Evolutionary conservation across 495 filamentous ascomycete genomes (phyloP), one percentile per base, ranked within the genome.

Genomic region (Talaromyces wortmannii): DNA sequence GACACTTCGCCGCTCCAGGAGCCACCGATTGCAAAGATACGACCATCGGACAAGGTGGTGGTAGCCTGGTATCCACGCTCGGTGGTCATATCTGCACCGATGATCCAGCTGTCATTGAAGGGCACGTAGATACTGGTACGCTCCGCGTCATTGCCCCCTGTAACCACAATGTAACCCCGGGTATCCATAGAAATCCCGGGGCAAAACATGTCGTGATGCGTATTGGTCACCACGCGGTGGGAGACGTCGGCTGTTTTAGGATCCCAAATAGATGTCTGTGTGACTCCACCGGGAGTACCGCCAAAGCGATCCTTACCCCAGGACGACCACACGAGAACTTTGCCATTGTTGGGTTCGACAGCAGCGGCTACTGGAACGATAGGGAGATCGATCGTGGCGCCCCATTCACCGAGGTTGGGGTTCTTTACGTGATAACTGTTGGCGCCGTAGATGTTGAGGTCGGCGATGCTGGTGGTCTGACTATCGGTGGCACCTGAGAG

Each of bases 121-220:
- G 18, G 45, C 15, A 16, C 45, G 59, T 76, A 83, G 48, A 80
- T 69, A 55, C 75, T 80, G 12, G 73, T 77, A 30, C 70, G 64
- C 0, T 55, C 48, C 8, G 70, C 64, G 54, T 69, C 68, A 31
- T 64, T 63, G 5, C 81, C 81, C 3, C 83, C 82, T 3, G 74
- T 78, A 17, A 84, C 74, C 15, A 82, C 56, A 15, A 80, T 65
- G 13, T 64, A 67, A 15, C 83, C 83, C 17, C 70, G 64, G 29
- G 64, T 57, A 55, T 78, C 75, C 10, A 77, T 60, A 2, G 77
- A 78, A 32, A 80, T 78, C 0, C 82, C 82, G 4, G 82, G 81
- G 61, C 83, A 85, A 58, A 85, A 86, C 79, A 86, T 84, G 56
- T 82, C 76, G 45, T 82, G 78, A 7, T 70, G 53, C 10, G 75